Percentiles rank a stretch among this genome's conserved stretches.
These are phyloP conservation scores for Mycena belliarum DNA, from an alignment of 768 basidiomycete genomes.

Conservation along the genomic window DNA sequence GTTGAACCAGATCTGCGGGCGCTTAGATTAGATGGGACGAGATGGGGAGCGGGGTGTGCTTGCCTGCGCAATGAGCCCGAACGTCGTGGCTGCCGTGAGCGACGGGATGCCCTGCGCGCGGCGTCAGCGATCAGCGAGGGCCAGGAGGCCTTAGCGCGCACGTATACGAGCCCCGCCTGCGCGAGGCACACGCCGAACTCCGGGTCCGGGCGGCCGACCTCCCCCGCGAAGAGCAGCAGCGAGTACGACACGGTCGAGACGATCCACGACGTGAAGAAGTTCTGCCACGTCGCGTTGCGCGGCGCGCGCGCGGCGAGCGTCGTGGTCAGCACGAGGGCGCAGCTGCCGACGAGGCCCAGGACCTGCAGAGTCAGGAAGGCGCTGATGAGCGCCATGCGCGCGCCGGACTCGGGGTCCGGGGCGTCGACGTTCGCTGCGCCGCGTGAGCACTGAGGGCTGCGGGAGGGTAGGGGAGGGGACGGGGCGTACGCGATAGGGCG, in stretches of 20 bases:
- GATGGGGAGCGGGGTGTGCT: neutral
- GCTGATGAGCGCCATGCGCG: slow-evolving; percentile 18
- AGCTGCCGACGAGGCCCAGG: slow-evolving; percentile 25
- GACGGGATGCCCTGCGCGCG: slow-evolving; percentile 19
- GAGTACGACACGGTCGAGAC: slow-evolving; percentile 31
- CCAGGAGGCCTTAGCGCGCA: too few species aligned
- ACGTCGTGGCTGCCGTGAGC: slow-evolving; percentile 25
- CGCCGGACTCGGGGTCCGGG: too few species aligned
- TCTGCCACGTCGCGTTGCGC: slow-evolving; percentile 33
- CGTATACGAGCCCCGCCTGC: slow-evolving; percentile 28
- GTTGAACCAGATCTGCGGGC: slow-evolving; percentile 25
- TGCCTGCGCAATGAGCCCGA: slow-evolving; percentile 25
- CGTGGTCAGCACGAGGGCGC: slow-evolving; percentile 25
- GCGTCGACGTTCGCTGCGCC: too few species aligned
- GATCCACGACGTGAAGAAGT: slow-evolving; percentile 32
- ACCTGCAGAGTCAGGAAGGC: slow-evolving; percentile 29
- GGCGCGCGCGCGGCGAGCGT: slow-evolving; percentile 21
- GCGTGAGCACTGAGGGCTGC: too few species aligned
- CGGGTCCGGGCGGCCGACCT: slow-evolving; percentile 13
- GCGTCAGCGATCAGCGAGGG: neutral
- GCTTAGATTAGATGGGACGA: neutral
- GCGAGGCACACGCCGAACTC: slow-evolving; percentile 27
- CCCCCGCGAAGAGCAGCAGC: slow-evolving; percentile 28
- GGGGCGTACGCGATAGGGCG: slow-evolving; percentile 13
- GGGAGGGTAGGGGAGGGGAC: too few species aligned